These are phyloP conservation scores for Alisma plantagoaquatica DNA, from an alignment of 106 monocot genomes.

Conservation along the genomic window DNA sequence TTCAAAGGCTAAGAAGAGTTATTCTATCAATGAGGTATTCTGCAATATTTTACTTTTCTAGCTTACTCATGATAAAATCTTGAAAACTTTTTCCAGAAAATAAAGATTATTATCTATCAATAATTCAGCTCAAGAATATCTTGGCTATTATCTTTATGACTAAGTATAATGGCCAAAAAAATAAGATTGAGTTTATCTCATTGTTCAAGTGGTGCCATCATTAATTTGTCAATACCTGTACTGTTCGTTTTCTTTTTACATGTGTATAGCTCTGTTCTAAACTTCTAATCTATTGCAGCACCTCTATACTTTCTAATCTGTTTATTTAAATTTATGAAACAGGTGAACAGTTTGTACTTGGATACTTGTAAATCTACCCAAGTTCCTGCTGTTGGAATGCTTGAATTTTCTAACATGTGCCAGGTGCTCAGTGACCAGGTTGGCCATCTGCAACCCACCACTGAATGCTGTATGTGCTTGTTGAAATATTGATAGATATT, in stretches of 20 bases:
- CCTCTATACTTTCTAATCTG: too few species aligned
- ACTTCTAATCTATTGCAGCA: too few species aligned
- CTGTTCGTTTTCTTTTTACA: too few species aligned
- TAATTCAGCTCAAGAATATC: neutral
- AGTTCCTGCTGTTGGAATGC: slow-evolving; percentile 48
- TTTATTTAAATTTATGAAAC: too few species aligned
- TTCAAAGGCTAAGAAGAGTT: slow-evolving; percentile 42
- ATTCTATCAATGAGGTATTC: slow-evolving; percentile 57
- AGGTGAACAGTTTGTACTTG: slow-evolving; percentile 74
- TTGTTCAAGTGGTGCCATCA: too few species aligned
- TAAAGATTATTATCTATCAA: neutral
- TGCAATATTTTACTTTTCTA: slow-evolving; percentile 1
- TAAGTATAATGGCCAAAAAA: too few species aligned
- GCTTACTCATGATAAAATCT: neutral
- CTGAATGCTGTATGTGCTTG: neutral
- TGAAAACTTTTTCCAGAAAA: neutral
- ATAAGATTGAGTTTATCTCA: too few species aligned
- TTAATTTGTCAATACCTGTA: too few species aligned
- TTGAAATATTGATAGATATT: neutral
- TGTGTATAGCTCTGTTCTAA: too few species aligned
- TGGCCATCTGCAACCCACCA: too few species aligned
- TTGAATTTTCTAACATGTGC: slow-evolving; percentile 81
- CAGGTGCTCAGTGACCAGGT: slow-evolving; percentile 82
- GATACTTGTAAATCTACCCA: slow-evolving; percentile 62
- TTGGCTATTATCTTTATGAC: slow-evolving; percentile 4